Evolutionary conservation across 495 filamentous ascomycete genomes (phyloP).

Genomic region (Apodospora peruviana): DNA sequence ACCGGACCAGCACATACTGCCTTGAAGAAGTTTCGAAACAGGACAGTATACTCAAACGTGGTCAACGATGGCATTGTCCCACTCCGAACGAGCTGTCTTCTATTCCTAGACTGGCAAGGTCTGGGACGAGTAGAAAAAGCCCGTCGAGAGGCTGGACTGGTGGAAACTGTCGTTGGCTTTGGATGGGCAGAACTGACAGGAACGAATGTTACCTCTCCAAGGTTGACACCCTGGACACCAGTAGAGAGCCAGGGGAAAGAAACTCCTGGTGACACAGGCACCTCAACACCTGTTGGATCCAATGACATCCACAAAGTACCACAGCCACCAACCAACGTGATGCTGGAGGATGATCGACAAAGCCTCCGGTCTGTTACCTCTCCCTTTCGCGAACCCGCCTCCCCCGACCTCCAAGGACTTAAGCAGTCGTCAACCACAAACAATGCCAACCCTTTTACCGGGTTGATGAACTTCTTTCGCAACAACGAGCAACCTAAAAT

Average conservation of each 20-base stretch:
- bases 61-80: constrained; percentile 99
- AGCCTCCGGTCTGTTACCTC: constrained; percentile 34
- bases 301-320: constrained; percentile 46
- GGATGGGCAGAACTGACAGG: constrained; percentile 94
- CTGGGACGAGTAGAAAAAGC: constrained; percentile 92
- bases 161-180: constrained; percentile 88
- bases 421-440: constrained; percentile 19
- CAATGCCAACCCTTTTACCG: constrained; percentile 45
- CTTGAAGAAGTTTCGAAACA: constrained; percentile 78
- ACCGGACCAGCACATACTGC: constrained; percentile 89
- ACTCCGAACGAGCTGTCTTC: constrained; percentile 83
- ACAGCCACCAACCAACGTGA: constrained; percentile 51
- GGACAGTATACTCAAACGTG: constrained; percentile 94
- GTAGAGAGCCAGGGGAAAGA: constrained; percentile 16
- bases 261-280: constrained; percentile 17
- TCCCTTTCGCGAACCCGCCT: constrained; percentile 10
- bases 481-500: constrained; percentile 30
- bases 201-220: constrained; percentile 46
- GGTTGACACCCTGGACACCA: constrained; percentile 30
- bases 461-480: constrained; percentile 60
- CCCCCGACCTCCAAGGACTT: constrained; percentile 18
- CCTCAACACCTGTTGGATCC: constrained; percentile 15
- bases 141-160: constrained; percentile 80
- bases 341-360: constrained; percentile 46
- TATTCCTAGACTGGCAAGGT: constrained; percentile 97